phyloP scores from a whole-genome alignment of 192 early-diverging fungal species.

The Coemansia sp. region DNA sequence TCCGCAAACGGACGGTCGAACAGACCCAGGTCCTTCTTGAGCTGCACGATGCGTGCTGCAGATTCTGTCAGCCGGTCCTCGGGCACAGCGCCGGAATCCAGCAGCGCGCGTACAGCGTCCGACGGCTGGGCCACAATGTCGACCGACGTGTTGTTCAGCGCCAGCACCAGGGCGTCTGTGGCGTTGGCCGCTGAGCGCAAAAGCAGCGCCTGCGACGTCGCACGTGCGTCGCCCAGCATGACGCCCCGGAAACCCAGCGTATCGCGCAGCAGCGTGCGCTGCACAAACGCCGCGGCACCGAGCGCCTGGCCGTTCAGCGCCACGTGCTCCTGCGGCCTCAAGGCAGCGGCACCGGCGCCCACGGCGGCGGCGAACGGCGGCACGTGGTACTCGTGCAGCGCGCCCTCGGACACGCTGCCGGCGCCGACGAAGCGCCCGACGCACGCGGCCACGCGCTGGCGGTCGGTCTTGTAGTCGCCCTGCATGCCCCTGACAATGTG shows the following conservation, averaged over 20 bases:
- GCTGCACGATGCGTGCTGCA: slow-evolving; percentile 55
- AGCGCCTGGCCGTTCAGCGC: slow-evolving; percentile 58
- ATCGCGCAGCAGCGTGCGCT: slow-evolving; percentile 52
- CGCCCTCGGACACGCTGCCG: slow-evolving; percentile 23
- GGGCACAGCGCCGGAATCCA: slow-evolving; percentile 30
- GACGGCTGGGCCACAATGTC: slow-evolving; percentile 54
- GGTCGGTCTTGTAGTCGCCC: slow-evolving; percentile 63
- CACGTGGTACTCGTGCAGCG: slow-evolving; percentile 60
- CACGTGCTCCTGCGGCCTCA: slow-evolving; percentile 52
- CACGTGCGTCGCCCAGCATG: slow-evolving; percentile 55
- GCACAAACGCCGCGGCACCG: slow-evolving; percentile 52
- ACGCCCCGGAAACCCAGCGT: slow-evolving; percentile 58
- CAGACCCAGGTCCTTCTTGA: slow-evolving; percentile 63
- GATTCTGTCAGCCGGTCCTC: slow-evolving; percentile 53
- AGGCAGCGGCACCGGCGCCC: slow-evolving; percentile 53
- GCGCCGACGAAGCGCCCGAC: slow-evolving; percentile 59
- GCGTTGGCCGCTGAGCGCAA: slow-evolving; percentile 32
- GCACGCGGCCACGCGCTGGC: slow-evolving; percentile 58
- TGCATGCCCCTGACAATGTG: slow-evolving; percentile 57
- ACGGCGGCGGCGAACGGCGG: slow-evolving; percentile 58
- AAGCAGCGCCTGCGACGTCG: not conserved
- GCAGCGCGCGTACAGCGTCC: slow-evolving; percentile 41
- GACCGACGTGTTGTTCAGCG: slow-evolving; percentile 54
- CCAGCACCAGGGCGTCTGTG: slow-evolving; percentile 53
- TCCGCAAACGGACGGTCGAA: slow-evolving; percentile 52